Evolutionary conservation across 2,329 filamentous ascomycete species (phyloP).

Genomic region (Rhynchosporium secalis): DNA sequence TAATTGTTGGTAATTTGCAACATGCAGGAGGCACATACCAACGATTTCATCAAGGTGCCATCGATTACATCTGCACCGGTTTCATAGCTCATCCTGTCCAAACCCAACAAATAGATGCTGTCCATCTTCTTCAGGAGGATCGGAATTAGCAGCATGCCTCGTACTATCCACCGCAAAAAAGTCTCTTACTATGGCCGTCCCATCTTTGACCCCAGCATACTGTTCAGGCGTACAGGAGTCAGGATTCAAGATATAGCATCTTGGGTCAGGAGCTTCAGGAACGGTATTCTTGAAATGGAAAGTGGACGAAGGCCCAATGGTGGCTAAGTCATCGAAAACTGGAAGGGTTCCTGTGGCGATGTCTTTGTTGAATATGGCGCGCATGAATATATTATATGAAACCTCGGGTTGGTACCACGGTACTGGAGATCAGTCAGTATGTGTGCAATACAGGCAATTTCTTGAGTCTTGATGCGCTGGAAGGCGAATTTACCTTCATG

Average conservation of each 20-base stretch:
- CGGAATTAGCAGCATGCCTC: neutral
- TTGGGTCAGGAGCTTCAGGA: conserved; percentile 42
- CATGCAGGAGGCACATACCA: neutral
- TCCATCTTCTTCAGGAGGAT: neutral
- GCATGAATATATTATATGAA: conserved; percentile 51
- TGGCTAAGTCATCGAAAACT: conserved; percentile 40
- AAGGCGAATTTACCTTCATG: conserved; percentile 50
- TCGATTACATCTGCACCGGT: neutral
- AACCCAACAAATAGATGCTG: neutral
- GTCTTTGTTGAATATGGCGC: conserved; percentile 49
- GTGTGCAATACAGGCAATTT: neutral
- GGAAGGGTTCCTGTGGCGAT: conserved; percentile 50
- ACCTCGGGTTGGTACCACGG: conserved; percentile 53
- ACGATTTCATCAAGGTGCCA: neutral
- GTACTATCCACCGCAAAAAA: conserved; percentile 44
- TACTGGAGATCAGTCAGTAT: conserved; percentile 33
- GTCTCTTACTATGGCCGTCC: conserved; percentile 47
- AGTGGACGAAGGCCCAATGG: conserved; percentile 38
- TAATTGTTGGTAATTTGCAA: neutral
- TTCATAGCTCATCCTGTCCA: neutral
- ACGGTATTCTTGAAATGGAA: conserved; percentile 44
- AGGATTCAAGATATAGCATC: conserved; percentile 45
- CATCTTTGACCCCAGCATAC: conserved; percentile 44
- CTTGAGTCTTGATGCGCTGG: conserved; percentile 29
- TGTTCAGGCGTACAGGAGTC: conserved; percentile 48